Base-by-base conservation (phyloP, 208 protist species). In the Leishmania tropica region DNA sequence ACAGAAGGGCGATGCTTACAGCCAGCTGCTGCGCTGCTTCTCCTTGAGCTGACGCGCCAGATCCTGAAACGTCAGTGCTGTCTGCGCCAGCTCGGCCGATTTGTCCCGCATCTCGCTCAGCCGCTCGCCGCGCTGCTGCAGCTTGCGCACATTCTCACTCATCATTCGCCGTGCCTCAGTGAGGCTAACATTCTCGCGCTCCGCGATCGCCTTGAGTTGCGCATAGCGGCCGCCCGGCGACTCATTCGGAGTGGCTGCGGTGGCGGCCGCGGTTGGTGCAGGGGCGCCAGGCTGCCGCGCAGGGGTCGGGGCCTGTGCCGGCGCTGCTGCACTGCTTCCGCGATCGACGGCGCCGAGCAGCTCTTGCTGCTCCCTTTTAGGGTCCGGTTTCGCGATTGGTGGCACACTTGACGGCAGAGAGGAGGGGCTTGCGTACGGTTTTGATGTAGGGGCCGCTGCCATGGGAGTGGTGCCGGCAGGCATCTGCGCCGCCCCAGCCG, bases 91-190 rank as follows among this genome's bases (percentile, higher is more conserved):
- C 70, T 97, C 89, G 28, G 83, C 89, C 24, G 94, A 96, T 48
- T 87, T 87, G 76, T 89, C 88, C 60, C 86, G 84, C 28, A 97
- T 86, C 80, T 93, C 85, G 54, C 83, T 82, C 24, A 97, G 84
- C 45, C 86, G 81, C 76, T 97, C 92, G 68, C 90, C 89, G 42
- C 94, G 90, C 76, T 95, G 89, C 53, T 95, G 88, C 62, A 97
- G 76, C 81, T 88, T 89, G 0, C 87, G 82, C 21, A 92, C 80
- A 72, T 95, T 95, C 78, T 97, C 92, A 67, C 87, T 93, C 94
- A 97, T 97, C 83, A 95, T 94, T 8, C 92, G 86, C 19, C 91
- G 81, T n/a, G 94, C 94, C 78, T 97, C 92, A 7, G 84, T 92
- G n/a, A 97, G 85, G 42, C 86, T 94, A 8, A 97, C 87, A 74